phyloP scores from a whole-genome alignment of 495 filamentous ascomycete species.

The Penicillium antarcticum region DNA sequence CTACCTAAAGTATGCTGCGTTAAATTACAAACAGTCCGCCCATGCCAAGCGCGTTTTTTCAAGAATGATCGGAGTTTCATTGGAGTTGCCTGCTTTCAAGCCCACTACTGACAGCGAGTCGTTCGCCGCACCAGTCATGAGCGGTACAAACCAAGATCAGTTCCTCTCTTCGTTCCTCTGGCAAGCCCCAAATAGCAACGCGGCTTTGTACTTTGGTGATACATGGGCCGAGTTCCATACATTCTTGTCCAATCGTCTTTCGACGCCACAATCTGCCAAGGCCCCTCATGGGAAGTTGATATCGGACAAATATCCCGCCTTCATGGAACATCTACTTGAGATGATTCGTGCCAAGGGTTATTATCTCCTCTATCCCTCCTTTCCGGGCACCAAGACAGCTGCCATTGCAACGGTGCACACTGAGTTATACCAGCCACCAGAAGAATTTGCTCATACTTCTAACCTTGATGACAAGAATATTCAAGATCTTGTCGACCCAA shows the following conservation, averaged over 20 bases:
- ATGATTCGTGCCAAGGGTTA: slow-evolving; percentile 71
- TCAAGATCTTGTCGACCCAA: slow-evolving; percentile 6
- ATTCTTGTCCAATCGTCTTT: slow-evolving; percentile 61
- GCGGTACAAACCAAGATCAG: slow-evolving; percentile 15
- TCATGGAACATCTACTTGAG: slow-evolving; percentile 73
- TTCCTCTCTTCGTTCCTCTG: slow-evolving; percentile 64
- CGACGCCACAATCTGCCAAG: slow-evolving; percentile 33
- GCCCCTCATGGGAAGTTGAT: slow-evolving; percentile 31
- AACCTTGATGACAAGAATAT: not conserved
- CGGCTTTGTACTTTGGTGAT: slow-evolving; percentile 74
- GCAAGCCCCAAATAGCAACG: slow-evolving; percentile 78
- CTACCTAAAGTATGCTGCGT: slow-evolving; percentile 69
- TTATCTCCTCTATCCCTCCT: slow-evolving; percentile 68
- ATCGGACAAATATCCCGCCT: slow-evolving; percentile 65
- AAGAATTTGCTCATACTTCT: slow-evolving; percentile 47
- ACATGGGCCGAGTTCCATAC: slow-evolving; percentile 80
- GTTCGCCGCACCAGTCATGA: slow-evolving; percentile 48
- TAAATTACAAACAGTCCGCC: slow-evolving; percentile 71
- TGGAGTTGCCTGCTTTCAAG: slow-evolving; percentile 63
- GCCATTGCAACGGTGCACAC: slow-evolving; percentile 66
- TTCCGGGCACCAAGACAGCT: slow-evolving; percentile 35
- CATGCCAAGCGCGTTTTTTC: slow-evolving; percentile 38
- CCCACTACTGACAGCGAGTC: slow-evolving; percentile 52
- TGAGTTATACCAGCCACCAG: slow-evolving; percentile 66
- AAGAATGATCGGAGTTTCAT: slow-evolving; percentile 67